Base-by-base conservation (phyloP, 2,329 filamentous ascomycete species). In the Colletotrichum simmondsii region DNA sequence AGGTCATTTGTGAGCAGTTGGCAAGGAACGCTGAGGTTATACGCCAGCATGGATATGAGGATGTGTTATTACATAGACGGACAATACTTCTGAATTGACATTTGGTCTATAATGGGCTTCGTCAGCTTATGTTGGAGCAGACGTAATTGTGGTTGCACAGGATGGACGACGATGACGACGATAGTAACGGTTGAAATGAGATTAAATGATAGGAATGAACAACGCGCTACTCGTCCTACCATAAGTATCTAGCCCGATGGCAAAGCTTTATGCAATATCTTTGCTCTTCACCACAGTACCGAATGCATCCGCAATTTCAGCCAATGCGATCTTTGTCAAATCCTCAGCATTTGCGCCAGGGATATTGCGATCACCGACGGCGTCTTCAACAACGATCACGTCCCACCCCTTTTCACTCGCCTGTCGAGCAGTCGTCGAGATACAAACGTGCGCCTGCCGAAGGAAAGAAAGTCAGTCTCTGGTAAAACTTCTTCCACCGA, bases 301-400 rank as follows among this genome's bases (percentile, higher is more conserved):
- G 80, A 93, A 92, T 1, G 85, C 87, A 85, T 93, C 92, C 0
- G 77, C 89, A 78, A 93, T 81, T 80, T 93, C 91, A 5, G 84
- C 83, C 74, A 93, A 80, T 2, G 84, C 84, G 74, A 88, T 85
- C 79, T 81, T 78, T 0, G 82, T 80, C 28, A 92, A 77, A 64
- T 91, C 85, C 14, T 86, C 85, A 0, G 88, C 90, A 8, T 83
- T 82, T 0, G 86, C 87, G 1, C 91, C 91, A 1, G 92, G 91
- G 53, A 93, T 92, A 77, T 93, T 86, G 8, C 92, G 81, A 79
- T 93, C 91, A 0, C 92, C 92, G 52, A 93, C 87, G 0, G 85
- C 90, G 78, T 92, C 92, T 75, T 87, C 84, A 0, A 86, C 88
- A 24, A 93, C 77, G 1, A 92, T 68, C 32, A 93, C 87, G 77